phyloP scores from a whole-genome alignment of 2,329 filamentous ascomycete genomes.

The Talaromyces sp. region DNA sequence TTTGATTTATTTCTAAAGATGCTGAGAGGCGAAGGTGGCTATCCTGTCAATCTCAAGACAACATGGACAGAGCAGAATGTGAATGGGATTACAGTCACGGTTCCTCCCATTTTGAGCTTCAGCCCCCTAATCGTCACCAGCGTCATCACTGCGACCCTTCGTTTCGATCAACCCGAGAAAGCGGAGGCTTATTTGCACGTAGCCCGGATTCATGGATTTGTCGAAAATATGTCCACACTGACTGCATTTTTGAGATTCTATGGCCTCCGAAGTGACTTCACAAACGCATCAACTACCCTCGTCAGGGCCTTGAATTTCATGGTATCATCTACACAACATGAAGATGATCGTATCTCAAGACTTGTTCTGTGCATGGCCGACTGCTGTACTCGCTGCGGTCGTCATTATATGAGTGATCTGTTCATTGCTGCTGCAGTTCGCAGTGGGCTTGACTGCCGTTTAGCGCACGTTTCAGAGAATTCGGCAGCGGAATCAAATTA shows the following conservation, averaged over 20 bases:
- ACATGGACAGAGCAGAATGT: slow-evolving; percentile 28
- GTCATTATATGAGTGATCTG: slow-evolving; percentile 28
- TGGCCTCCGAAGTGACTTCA: slow-evolving; percentile 35
- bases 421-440: slow-evolving; percentile 36
- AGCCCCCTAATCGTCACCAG: slow-evolving; percentile 34
- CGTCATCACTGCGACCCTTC: slow-evolving; percentile 37
- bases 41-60: slow-evolving; percentile 33
- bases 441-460: slow-evolving; percentile 33
- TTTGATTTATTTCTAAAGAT: slow-evolving; percentile 40
- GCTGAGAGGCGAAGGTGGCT: slow-evolving; percentile 33
- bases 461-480: slow-evolving; percentile 20
- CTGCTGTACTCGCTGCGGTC: slow-evolving; percentile 36
- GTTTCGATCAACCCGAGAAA: slow-evolving; percentile 40
- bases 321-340: slow-evolving; percentile 32
- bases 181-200: slow-evolving; percentile 41
- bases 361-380: slow-evolving; percentile 39
- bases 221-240: slow-evolving; percentile 37
- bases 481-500: slow-evolving; percentile 3
- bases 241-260: slow-evolving; percentile 39
- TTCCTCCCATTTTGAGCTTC: slow-evolving; percentile 33
- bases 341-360: slow-evolving; percentile 28
- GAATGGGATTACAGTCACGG: slow-evolving; percentile 36
- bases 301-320: slow-evolving; percentile 36
- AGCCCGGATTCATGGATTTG: slow-evolving; percentile 34
- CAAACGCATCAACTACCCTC: slow-evolving; percentile 32